Evolutionary conservation across 176 grass and related monocot species (phyloP), one percentile per base, ranked within the genome.

Genomic region (Cenchrus americanus): DNA sequence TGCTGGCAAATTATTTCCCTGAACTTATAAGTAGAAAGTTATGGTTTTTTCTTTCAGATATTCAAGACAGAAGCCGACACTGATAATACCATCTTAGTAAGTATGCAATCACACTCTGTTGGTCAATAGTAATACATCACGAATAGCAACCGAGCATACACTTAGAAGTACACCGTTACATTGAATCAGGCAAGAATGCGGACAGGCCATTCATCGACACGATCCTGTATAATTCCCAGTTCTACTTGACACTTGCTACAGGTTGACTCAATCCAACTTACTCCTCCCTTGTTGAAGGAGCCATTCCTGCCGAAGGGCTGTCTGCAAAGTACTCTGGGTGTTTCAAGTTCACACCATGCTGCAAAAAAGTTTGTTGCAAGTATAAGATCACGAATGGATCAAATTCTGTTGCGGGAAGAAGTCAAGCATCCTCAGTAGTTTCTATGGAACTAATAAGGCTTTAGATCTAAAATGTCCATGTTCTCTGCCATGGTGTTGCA

Each of bases 311-410:
- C 63, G 89, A 96, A 27, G 89, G 93, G 89, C 74, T 92, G 85
- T 96, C 89, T 19, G 93, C 91, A 8, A 99, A 96, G 71, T 96
- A 99, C 64, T 99, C 93, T 0, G 92, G 87, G 73, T 96, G 96
- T 82, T 94, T 96, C 81, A 99, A 86, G 89, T 96, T 99, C 83
- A 99, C 91, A 80, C 93, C 96, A 65, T 99, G 89, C 93, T 99
- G 87, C 63, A 81, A 78, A 66, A 50, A 71, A 55, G 72, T 53
- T 47, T 52, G 17, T 62, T 10, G 49, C 6, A 14, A 48, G 41
- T 43, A 26, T 41, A 59, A 59, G 24, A 82, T 83, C 21, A 79
- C n/a, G 52, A 19, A 54, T 53, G 30, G 75, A 62, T 62, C 7
- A 30, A 40, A 6, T 9, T 13, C 12, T 69, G 7, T 40, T 54